Evolutionary conservation across 23 red algal species (phyloP).

Genomic region (Gracilaria caudata): DNA sequence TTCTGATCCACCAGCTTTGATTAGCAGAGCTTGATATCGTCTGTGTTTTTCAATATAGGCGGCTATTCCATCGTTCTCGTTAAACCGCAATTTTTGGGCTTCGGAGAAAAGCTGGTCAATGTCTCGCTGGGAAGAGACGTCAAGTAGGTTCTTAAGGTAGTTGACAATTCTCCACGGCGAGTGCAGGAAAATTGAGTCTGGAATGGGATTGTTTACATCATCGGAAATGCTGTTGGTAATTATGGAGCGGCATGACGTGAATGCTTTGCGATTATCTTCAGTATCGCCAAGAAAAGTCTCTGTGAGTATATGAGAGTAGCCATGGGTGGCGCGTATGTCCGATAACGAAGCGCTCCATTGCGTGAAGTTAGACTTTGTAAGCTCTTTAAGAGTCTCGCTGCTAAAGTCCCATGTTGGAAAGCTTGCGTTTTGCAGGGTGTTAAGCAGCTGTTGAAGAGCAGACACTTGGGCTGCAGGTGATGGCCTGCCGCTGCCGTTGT

Average conservation of each 20-base stretch:
- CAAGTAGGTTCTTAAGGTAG: neutral
- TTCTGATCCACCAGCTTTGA: neutral
- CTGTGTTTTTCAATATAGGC: neutral
- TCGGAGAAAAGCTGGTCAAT: neutral
- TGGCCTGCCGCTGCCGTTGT: no score
- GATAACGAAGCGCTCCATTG: neutral
- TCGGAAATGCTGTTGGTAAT: slow-evolving; percentile 19
- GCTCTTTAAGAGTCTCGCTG: neutral
- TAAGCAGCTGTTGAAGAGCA: no score
- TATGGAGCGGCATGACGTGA: neutral
- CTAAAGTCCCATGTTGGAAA: slow-evolving; percentile 1
- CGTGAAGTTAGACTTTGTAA: neutral
- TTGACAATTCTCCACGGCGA: neutral
- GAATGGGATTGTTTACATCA: neutral
- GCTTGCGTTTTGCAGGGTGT: no score
- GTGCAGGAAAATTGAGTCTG: neutral
- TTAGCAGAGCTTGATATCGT: neutral
- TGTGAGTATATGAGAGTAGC: neutral
- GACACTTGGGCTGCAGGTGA: no score
- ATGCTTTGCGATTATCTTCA: neutral
- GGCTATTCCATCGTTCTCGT: neutral
- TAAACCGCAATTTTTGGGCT: neutral
- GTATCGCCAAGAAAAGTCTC: neutral
- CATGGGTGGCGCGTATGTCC: neutral
- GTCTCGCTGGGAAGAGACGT: neutral